A percentile compares a stretch with the other conserved stretches of the same genome.
Conservation (phyloP, 139 green algal species). For the Coelastrella sp. region DNA sequence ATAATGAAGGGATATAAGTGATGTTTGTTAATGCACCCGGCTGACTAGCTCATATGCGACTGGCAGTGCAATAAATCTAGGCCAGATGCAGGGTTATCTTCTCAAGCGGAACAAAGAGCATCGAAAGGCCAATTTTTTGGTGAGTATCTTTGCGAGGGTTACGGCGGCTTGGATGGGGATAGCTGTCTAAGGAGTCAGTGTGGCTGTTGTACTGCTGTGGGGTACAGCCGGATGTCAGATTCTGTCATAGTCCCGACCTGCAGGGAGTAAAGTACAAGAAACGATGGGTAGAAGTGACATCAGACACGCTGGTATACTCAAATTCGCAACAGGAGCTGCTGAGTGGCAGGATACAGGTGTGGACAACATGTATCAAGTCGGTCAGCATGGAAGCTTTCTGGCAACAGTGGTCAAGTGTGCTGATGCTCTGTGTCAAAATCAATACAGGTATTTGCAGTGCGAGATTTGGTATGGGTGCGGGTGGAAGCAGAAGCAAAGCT, state of each 20-base stretch:
- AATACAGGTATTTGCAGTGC: constrained; percentile 15
- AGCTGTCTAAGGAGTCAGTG: not conserved
- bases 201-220: not conserved
- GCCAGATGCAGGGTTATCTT: constrained; percentile 31
- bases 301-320: constrained; percentile 36
- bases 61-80: too few species aligned
- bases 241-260: not conserved
- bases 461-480: constrained; percentile 18
- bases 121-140: constrained; percentile 16
- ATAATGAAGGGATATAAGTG: too few species aligned
- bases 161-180: too few species aligned
- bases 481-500: constrained; percentile 17
- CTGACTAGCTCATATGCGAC: too few species aligned
- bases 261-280: constrained; percentile 42
- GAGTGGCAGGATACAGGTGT: constrained; percentile 18
- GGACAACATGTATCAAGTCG: too few species aligned
- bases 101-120: constrained; percentile 33
- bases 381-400: not conserved
- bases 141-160: not conserved
- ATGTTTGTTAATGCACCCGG: too few species aligned
- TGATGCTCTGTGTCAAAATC: not conserved
- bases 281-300: constrained; percentile 44
- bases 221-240: too few species aligned
- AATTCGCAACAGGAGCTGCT: constrained; percentile 17
- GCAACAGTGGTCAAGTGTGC: not conserved